A percentile compares a stretch with the other conserved stretches of the same genome.
phyloP scores from a whole-genome alignment of 2,329 filamentous ascomycete species.

The Truncatella angustata region DNA sequence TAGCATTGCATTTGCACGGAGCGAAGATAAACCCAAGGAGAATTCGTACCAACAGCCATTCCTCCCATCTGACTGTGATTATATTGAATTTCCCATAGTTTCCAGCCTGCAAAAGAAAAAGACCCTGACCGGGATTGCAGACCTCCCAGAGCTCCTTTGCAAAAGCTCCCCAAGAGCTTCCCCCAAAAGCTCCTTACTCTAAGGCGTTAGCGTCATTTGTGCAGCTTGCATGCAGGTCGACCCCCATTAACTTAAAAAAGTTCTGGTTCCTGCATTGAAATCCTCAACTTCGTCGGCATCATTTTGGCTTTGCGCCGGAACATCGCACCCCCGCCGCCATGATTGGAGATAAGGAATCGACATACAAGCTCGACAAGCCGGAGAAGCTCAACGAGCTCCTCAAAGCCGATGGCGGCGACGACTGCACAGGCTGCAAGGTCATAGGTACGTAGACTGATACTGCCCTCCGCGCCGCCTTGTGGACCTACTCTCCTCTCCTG shows the following conservation, averaged over 20 bases:
- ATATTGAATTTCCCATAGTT: too few relatives aligned
- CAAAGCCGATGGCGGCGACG: slow-evolving; percentile 55
- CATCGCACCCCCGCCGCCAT: slow-evolving; percentile 26
- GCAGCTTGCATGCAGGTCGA: neutral
- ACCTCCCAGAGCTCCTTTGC: too few relatives aligned
- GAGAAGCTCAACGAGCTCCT: slow-evolving; percentile 60
- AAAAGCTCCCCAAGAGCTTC: too few relatives aligned
- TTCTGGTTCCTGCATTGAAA: neutral
- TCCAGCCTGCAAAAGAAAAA: too few relatives aligned
- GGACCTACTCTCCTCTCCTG: too few relatives aligned
- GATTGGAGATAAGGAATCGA: slow-evolving; percentile 37
- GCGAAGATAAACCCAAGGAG: too few relatives aligned
- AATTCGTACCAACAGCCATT: too few relatives aligned
- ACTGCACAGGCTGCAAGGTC: slow-evolving; percentile 70
- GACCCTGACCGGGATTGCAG: too few relatives aligned
- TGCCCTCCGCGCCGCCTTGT: too few relatives aligned
- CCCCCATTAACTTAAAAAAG: neutral
- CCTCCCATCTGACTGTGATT: too few relatives aligned
- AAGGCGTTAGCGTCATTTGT: too few relatives aligned
- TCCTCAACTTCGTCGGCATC: slow-evolving; percentile 1
- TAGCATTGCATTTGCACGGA: neutral
- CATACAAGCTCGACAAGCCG: slow-evolving; percentile 51
- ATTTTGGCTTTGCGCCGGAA: slow-evolving; percentile 1
- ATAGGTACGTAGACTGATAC: slow-evolving; percentile 55
- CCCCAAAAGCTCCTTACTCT: too few relatives aligned